A percentile compares a stretch with the other conserved stretches of the same genome.
phyloP scores from a whole-genome alignment of 108 stramenopile species.

The Cyclotella cryptica region DNA sequence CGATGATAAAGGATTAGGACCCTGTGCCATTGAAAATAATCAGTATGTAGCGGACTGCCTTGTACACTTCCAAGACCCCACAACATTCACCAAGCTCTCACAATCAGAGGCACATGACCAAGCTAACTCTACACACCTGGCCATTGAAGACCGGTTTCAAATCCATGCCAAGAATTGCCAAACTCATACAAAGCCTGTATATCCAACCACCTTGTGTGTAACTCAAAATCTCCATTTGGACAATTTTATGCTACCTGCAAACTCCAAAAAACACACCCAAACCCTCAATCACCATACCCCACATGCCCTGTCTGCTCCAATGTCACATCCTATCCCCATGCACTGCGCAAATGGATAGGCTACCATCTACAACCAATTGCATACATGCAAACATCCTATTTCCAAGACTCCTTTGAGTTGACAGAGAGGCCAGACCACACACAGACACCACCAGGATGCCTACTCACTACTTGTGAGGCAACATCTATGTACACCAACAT shows the following conservation, averaged over 20 bases:
- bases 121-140: neutral
- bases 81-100: constrained; percentile 2
- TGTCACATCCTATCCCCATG: neutral
- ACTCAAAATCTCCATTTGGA: neutral
- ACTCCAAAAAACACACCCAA: no score
- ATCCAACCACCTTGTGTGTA: neutral
- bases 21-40: neutral
- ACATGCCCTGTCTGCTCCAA: constrained; percentile 28
- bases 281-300: neutral
- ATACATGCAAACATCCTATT: neutral
- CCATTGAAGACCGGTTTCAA: constrained; percentile 4
- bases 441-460: neutral
- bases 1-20: constrained; percentile 28
- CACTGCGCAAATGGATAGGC: constrained; percentile 1
- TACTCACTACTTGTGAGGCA: constrained; percentile 23
- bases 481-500: constrained; percentile 47
- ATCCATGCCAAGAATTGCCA: neutral
- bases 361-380: neutral
- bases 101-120: constrained; percentile 1
- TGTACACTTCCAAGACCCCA: constrained; percentile 2
- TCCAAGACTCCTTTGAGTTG: constrained; percentile 3
- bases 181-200: neutral
- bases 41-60: constrained; percentile 9
- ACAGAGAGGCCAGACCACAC: neutral
- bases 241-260: constrained; percentile 27